These are phyloP conservation scores for Pichia cactophila DNA, from an alignment of 1,139 yeast genomes.

Conservation along the genomic window DNA sequence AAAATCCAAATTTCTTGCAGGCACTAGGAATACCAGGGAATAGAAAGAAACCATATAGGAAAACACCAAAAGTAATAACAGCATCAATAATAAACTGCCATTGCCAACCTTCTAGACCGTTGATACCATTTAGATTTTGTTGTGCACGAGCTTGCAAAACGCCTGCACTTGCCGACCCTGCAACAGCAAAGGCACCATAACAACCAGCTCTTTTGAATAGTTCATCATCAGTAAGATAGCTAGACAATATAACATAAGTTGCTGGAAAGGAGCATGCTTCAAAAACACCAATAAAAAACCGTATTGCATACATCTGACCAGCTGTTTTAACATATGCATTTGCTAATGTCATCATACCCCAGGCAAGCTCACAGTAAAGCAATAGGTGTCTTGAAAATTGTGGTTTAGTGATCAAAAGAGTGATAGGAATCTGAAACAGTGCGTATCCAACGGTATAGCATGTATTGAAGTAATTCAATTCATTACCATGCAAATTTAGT, in stretches of 20 bases:
- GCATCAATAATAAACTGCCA: constrained; percentile 72
- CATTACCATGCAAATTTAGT: constrained; percentile 57
- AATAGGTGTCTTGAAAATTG: constrained; percentile 28
- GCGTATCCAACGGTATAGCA: constrained; percentile 52
- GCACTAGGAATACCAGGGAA: constrained; percentile 66
- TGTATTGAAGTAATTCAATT: constrained; percentile 53
- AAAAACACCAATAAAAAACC: constrained; percentile 56
- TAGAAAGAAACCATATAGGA: constrained; percentile 50
- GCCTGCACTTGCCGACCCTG: constrained; percentile 41
- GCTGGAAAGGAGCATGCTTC: constrained; percentile 58
- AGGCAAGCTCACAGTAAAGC: constrained; percentile 38
- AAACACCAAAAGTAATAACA: constrained; percentile 50
- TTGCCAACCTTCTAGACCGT: constrained; percentile 45
- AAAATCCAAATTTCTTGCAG: constrained; percentile 32
- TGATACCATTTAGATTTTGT: constrained; percentile 27
- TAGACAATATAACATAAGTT: constrained; percentile 53
- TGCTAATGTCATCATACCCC: constrained; percentile 61
- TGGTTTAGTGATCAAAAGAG: constrained; percentile 48
- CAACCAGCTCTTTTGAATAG: constrained; percentile 37
- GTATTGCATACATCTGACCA: constrained; percentile 38
- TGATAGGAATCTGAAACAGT: constrained; percentile 44
- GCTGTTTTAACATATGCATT: constrained; percentile 38
- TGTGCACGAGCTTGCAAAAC: constrained; percentile 35
- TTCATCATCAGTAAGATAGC: constrained; percentile 40
- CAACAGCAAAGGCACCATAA: constrained; percentile 39